Conservation (phyloP, 1,284 basidiomycete genomes). For the Marasmius fiardii region DNA sequence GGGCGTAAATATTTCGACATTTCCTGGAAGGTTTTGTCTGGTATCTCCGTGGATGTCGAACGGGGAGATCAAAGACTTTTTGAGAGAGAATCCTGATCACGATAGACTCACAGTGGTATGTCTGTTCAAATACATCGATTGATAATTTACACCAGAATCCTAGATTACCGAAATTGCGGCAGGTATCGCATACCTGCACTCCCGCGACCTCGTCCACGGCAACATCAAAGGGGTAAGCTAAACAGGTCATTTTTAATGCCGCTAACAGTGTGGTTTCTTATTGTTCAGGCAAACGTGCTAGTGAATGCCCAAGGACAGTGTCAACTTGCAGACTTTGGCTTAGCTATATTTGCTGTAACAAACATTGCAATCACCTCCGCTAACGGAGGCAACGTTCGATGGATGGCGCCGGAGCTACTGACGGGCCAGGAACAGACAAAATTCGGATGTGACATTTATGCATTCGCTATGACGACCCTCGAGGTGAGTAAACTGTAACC, state of each 20-base stretch:
- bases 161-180: not conserved
- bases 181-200: not conserved
- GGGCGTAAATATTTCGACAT: conserved; percentile 9
- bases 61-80: conserved; percentile 8
- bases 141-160: not conserved
- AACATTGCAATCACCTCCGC: not conserved
- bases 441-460: too few relatives aligned
- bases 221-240: not conserved
- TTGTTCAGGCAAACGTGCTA: conserved; percentile 1
- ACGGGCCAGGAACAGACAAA: not conserved
- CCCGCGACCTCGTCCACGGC: not conserved
- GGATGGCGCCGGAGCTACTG: not conserved
- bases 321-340: not conserved
- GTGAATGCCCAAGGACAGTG: not conserved
- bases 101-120: conserved; percentile 6
- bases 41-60: conserved; percentile 16
- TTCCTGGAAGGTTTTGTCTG: conserved; percentile 10
- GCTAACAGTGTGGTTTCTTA: too few relatives aligned
- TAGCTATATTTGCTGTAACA: not conserved
- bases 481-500: too few relatives aligned
- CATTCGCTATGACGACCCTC: too few relatives aligned
- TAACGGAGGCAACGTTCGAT: not conserved
- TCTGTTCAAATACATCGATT: not conserved
- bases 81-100: conserved; percentile 8
- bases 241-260: too few relatives aligned